Conservation (phyloP, 176 grass and related monocot species). For the Elaeis guineensis region DNA sequence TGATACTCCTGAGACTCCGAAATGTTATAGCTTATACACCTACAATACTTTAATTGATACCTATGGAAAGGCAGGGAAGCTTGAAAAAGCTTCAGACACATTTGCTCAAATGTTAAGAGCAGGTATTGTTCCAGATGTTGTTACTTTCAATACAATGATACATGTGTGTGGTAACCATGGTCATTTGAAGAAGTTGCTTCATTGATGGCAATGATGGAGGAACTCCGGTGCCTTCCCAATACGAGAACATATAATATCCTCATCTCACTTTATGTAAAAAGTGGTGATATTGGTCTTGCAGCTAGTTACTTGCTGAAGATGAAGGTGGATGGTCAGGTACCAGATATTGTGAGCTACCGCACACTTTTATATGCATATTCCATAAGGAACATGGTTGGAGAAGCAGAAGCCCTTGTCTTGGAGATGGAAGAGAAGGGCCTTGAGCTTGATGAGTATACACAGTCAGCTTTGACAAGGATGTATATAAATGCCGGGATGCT, state of each 20-base stretch:
- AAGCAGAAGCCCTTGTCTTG: conserved; percentile 65
- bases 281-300: conserved; percentile 43
- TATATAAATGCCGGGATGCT: conserved; percentile 62
- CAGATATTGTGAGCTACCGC: conserved; percentile 66
- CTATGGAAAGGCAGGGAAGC: conserved; percentile 60
- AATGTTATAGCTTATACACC: conserved; percentile 47
- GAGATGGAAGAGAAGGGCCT: conserved; percentile 54
- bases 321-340: conserved; percentile 42
- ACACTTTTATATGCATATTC: conserved; percentile 85
- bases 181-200: conserved; percentile 44
- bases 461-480: conserved; percentile 90
- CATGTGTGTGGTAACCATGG: conserved; percentile 48
- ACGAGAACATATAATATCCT: conserved; percentile 73
- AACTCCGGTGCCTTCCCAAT: conserved; percentile 45
- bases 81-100: conserved; percentile 60
- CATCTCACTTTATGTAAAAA: conserved; percentile 63
- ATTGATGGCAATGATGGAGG: conserved; percentile 50
- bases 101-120: conserved; percentile 66
- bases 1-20: conserved; percentile 14
- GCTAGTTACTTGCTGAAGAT: conserved; percentile 58
- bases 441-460: conserved; percentile 78
- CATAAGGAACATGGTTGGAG: conserved; percentile 41
- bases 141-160: conserved; percentile 85
- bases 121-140: conserved; percentile 48
- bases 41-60: conserved; percentile 89